phyloP scores from a whole-genome alignment of 352 stramenopile species.

The Phytopythium mirpurense region DNA sequence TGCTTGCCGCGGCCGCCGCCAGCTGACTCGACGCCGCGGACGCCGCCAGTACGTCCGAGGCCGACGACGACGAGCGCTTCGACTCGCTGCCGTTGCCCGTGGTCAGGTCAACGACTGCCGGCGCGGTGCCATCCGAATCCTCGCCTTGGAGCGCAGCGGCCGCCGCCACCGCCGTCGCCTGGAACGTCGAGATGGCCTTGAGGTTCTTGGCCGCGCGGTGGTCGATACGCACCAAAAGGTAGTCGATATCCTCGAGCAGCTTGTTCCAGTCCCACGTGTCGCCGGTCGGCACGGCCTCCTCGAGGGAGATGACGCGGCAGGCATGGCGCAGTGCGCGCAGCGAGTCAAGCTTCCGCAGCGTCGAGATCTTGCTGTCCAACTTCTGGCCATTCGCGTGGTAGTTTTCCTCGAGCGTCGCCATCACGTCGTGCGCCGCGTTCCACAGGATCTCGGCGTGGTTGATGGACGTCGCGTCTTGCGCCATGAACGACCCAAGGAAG shows the following conservation, averaged over 20 bases:
- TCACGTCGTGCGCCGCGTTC: slow-evolving; percentile 89
- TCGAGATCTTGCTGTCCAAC: slow-evolving; percentile 33
- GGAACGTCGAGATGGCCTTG: slow-evolving; percentile 21
- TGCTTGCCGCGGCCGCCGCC: slow-evolving; percentile 20
- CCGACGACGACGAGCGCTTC: neutral
- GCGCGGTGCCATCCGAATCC: slow-evolving; percentile 19
- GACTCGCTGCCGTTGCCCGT: neutral
- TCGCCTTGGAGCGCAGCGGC: slow-evolving; percentile 19
- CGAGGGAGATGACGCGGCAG: slow-evolving; percentile 54
- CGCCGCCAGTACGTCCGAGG: neutral
- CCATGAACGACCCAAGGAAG: slow-evolving; percentile 88
- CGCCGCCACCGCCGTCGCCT: slow-evolving; percentile 20
- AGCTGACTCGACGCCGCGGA: neutral
- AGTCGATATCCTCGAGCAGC: slow-evolving; percentile 68
- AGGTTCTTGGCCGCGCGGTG: slow-evolving; percentile 31
- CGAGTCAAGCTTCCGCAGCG: slow-evolving; percentile 61
- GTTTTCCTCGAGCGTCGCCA: slow-evolving; percentile 79
- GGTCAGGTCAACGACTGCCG: slow-evolving; percentile 1
- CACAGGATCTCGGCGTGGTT: slow-evolving; percentile 92
- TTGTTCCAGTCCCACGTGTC: slow-evolving; percentile 81
- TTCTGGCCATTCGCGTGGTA: slow-evolving; percentile 48
- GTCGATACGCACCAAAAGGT: slow-evolving; percentile 56
- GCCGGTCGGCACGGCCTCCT: slow-evolving; percentile 60
- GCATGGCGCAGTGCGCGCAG: slow-evolving; percentile 58
- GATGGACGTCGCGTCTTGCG: slow-evolving; percentile 87